Percentiles rank a stretch among this genome's conserved stretches.
Evolutionary conservation across 108 stramenopile species (phyloP).

Genomic region (Tribonema minus): DNA sequence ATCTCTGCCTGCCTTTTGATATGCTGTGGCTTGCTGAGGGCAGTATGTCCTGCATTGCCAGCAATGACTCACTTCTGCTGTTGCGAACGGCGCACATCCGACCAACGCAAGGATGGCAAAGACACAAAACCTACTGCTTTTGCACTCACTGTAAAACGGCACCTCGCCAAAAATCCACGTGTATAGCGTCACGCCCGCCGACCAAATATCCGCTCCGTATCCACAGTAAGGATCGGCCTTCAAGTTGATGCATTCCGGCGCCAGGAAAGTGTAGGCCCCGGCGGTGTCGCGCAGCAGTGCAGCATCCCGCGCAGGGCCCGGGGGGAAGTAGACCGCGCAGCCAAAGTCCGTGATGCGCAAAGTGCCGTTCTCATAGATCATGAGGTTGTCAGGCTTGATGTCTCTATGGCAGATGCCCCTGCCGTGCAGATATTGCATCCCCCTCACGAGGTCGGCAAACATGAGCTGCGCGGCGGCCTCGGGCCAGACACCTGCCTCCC

Average conservation of each 20-base stretch:
- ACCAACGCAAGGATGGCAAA: too few species aligned
- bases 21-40: too few species aligned
- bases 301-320: neutral
- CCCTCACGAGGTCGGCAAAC: slow-evolving; percentile 44
- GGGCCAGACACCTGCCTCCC: neutral
- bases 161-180: slow-evolving; percentile 25
- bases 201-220: slow-evolving; percentile 30
- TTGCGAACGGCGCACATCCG: too few species aligned
- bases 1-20: too few species aligned
- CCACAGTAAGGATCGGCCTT: slow-evolving; percentile 12
- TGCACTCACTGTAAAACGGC: slow-evolving; percentile 33
- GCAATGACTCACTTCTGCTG: too few species aligned
- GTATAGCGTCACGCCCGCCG: slow-evolving; percentile 40
- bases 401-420: slow-evolving; percentile 55
- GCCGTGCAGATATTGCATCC: slow-evolving; percentile 56
- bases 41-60: too few species aligned
- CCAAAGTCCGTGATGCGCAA: slow-evolving; percentile 44
- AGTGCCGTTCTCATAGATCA: slow-evolving; percentile 31
- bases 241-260: slow-evolving; percentile 16
- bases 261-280: slow-evolving; percentile 40
- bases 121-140: too few species aligned
- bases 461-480: slow-evolving; percentile 42
- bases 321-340: slow-evolving; percentile 8
- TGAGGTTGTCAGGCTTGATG: slow-evolving; percentile 50
- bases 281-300: neutral